Evolutionary conservation across 2,329 filamentous ascomycete genomes (phyloP), one percentile per base, ranked within the genome.

Genomic region (Myriosclerotinia curreyana): DNA sequence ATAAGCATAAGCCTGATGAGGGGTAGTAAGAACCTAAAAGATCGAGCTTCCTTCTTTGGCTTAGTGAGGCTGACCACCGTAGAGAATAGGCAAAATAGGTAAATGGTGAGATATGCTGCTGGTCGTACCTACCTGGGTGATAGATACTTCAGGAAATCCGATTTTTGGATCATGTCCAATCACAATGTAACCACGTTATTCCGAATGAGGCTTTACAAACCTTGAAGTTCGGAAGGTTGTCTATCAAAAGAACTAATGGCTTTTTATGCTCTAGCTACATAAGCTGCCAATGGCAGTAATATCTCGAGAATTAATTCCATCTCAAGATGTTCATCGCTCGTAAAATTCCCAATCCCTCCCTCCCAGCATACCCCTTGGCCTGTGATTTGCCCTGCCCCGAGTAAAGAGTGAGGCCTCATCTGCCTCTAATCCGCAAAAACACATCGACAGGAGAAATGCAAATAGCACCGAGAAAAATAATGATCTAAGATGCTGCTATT

Each of bases 401-500:
- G 69, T 67, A 63, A 69, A 71, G 67, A 69, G 63, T 66, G 65
- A 56, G 44, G 64, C 65, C 51, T 65, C 64, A 71, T 68, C 67
- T 69, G 70, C 69, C 69, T 72, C 70, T 73, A 74, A 74, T 69
- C 68, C 70, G 69, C 66, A 68, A 70, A 44, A 65, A 69, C 68
- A 61, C 64, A 69, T 63, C 55, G 64, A 72, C 69, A 69, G 42
- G 42, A 55, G 69, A 71, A 68, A 73, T 72, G 70, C 69, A 70
- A 71, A 73, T 68, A 70, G 70, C 69, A 69, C 71, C 70, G 68
- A 59, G 55, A 70, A 71, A 71, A 70, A 69, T 66, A 71, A 72
- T 70, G 67, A 67, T 75, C 73, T 75, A 75, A 70, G 70, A 74
- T 74, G 69, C 70, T 73, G 67, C 68, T 69, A 69, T 67, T 63